A percentile compares a stretch with the other conserved stretches of the same genome.
These are phyloP conservation scores for Sisymbrium altissimum DNA, from an alignment of 345 rosid genomes.

Conservation along the genomic window DNA sequence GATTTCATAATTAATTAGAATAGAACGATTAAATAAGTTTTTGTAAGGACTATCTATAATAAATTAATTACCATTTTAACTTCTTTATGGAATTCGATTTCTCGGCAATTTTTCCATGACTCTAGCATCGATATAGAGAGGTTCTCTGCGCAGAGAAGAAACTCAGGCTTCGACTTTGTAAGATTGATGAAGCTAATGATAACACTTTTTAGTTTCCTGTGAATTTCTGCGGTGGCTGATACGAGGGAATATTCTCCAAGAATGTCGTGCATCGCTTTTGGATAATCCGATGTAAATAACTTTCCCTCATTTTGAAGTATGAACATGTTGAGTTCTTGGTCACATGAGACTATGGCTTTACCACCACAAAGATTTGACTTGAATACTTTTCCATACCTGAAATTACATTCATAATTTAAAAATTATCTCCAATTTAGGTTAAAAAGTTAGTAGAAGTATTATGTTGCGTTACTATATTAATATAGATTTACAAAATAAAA, in stretches of 20 bases:
- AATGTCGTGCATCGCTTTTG: conserved; percentile 69
- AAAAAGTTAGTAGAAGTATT: neutral
- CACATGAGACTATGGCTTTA: conserved; percentile 77
- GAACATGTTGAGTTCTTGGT: conserved; percentile 68
- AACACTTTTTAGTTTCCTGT: conserved; percentile 61
- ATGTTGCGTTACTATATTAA: neutral
- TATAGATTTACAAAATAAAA: neutral
- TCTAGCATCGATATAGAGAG: conserved; percentile 51
- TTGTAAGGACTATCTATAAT: neutral
- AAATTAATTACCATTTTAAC: conserved; percentile 46
- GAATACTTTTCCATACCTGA: conserved; percentile 77
- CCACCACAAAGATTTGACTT: conserved; percentile 78
- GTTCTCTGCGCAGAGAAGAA: conserved; percentile 46
- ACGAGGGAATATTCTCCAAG: conserved; percentile 65
- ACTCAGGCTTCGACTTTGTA: conserved; percentile 47
- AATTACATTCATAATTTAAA: neutral
- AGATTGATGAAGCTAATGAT: conserved; percentile 47
- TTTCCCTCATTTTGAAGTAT: conserved; percentile 83
- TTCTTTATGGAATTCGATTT: conserved; percentile 56
- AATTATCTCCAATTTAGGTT: neutral
- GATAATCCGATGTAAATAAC: conserved; percentile 64
- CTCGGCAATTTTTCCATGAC: conserved; percentile 52
- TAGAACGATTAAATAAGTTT: neutral
- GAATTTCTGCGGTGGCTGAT: conserved; percentile 58
- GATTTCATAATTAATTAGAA: neutral